Evolutionary conservation across 2,329 filamentous ascomycete species (phyloP), one percentile per base, ranked within the genome.

Genomic region (Thermothelomyces thermophilus): DNA sequence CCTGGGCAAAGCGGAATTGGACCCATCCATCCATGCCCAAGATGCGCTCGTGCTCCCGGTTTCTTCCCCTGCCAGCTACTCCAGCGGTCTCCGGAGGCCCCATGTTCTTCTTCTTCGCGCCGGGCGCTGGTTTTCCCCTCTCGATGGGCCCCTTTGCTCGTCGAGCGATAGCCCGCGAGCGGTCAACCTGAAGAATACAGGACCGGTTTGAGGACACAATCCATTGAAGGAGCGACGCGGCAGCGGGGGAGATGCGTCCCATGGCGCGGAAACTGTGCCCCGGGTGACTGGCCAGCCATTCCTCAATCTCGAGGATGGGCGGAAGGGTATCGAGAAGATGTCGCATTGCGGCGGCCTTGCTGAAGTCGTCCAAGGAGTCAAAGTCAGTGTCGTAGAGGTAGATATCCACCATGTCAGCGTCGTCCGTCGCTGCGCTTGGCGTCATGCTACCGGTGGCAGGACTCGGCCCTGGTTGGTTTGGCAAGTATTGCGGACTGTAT

Each of bases 171-270:
- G 22, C 14, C 26, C 50, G 8, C 35, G 39, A 9, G 49, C 45
- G 13, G 37, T 84, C 80, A 14, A 93, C 83, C 58, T 91, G 83
- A 40, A 91, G 74, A 53, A 96, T 93, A 58, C 84, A 90, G 0
- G 90, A 91, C 40, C 88, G 76, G 60, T 95, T 95, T 0, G 90
- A 95, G 0, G 90, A 87, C 51, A 96, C 80, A 53, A 95, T 87
- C 90, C 90, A 96, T 45, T 87, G 78, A 17, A 96, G 69, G 0
- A 95, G 66, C 17, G 81, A 78, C 3, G 87, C 67, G 0, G 83
- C 79, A 6, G 86, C 77, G 2, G 80, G 77, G 0, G 83, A 78
- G 9, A 95, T 43, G 73, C 16, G 74, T 68, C 19, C 78, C 71
- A 56, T 70, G 35, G 65, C 69, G 3, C 66, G 62, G 20, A 86